Evolutionary conservation across 2,329 filamentous ascomycete species (phyloP).

Genomic region (Nigrospora oryzae): DNA sequence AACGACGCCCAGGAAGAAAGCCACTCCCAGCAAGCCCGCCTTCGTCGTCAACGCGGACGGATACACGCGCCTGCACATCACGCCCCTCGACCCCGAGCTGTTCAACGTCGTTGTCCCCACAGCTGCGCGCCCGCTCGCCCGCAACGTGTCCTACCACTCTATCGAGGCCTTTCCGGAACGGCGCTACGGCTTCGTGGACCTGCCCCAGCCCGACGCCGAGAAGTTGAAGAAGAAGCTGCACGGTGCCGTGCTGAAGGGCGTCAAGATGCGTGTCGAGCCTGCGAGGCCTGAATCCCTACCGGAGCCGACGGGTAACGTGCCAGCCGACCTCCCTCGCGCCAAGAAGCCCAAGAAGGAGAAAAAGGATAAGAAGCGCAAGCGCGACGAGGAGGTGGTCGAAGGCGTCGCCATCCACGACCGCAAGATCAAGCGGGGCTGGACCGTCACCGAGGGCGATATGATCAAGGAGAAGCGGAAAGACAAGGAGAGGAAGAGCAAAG

Average conservation of each 20-base stretch:
- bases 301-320: slow-evolving; percentile 22
- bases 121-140: slow-evolving; percentile 55
- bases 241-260: slow-evolving; percentile 74
- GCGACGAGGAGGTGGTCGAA: slow-evolving; percentile 37
- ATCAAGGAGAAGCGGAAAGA: slow-evolving; percentile 38
- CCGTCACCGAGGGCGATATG: slow-evolving; percentile 50
- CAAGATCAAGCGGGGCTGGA: slow-evolving; percentile 86
- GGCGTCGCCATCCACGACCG: slow-evolving; percentile 69
- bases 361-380: slow-evolving; percentile 42
- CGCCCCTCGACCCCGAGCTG: slow-evolving; percentile 71
- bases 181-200: slow-evolving; percentile 81
- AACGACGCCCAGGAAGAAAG: not conserved
- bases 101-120: slow-evolving; percentile 64
- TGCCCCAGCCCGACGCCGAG: slow-evolving; percentile 76
- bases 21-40: not conserved
- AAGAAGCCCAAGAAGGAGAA: slow-evolving; percentile 26
- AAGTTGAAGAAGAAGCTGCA: slow-evolving; percentile 87
- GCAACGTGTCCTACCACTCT: slow-evolving; percentile 80
- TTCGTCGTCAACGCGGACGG: slow-evolving; percentile 9
- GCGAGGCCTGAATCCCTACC: slow-evolving; percentile 57
- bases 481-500: slow-evolving; percentile 35
- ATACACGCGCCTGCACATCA: slow-evolving; percentile 70
- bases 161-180: slow-evolving; percentile 84
- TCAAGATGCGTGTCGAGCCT: slow-evolving; percentile 76
- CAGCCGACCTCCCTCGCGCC: slow-evolving; percentile 17